These are phyloP conservation scores for Sphaerosporella brunnea DNA, from an alignment of 495 filamentous ascomycete species.

Conservation along the genomic window DNA sequence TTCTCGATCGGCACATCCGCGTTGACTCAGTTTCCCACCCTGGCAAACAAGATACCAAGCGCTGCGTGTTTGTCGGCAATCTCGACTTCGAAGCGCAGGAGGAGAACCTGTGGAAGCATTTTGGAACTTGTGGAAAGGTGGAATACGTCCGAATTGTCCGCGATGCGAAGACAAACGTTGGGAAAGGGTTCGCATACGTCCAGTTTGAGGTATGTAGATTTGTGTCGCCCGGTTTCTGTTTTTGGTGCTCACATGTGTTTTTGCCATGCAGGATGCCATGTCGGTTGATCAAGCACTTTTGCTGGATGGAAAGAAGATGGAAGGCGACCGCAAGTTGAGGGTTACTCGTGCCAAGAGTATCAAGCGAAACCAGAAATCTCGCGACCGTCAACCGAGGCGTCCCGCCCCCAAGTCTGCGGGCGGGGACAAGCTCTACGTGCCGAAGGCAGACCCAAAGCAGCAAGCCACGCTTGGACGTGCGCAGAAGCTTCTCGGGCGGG, in stretches of 20 bases:
- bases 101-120: constrained; percentile 85
- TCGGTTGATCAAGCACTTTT: constrained; percentile 74
- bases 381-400: constrained; percentile 5
- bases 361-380: constrained; percentile 41
- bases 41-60: constrained; percentile 55
- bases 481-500: constrained; percentile 61
- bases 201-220: constrained; percentile 69
- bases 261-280: constrained; percentile 46
- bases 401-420: constrained; percentile 11
- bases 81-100: constrained; percentile 88
- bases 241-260: too few species aligned
- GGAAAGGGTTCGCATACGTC: constrained; percentile 95
- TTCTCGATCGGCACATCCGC: constrained; percentile 75
- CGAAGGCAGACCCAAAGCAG: constrained; percentile 46
- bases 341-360: constrained; percentile 68
- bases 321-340: constrained; percentile 72
- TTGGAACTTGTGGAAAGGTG: constrained; percentile 59
- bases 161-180: constrained; percentile 73
- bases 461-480: constrained; percentile 64
- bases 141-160: constrained; percentile 90
- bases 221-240: too few species aligned
- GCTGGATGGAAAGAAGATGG: constrained; percentile 76
- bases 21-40: constrained; percentile 87
- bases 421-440: constrained; percentile 35
- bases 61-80: constrained; percentile 94